A percentile compares a stretch with the other conserved stretches of the same genome.
phyloP scores from a whole-genome alignment of 139 green algal genomes.

The Edaphochlamys debaryana region DNA sequence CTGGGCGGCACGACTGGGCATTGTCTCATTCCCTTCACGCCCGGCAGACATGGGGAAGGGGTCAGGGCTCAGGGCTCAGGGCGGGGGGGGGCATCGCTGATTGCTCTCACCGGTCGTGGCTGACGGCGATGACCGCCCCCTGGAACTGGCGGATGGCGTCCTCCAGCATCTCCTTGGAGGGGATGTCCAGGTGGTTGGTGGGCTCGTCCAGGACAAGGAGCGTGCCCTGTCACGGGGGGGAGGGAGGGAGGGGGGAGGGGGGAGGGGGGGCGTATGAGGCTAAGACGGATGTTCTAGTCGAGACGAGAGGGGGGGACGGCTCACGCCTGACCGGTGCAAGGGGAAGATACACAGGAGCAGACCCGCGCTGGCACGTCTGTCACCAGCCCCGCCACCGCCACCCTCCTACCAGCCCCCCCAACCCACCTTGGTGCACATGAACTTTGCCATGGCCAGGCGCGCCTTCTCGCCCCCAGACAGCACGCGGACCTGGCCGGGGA shows the following conservation, averaged over 20 bases:
- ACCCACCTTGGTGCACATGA: conserved; percentile 91
- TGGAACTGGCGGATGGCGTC: conserved; percentile 92
- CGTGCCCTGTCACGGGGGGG: conserved; percentile 58
- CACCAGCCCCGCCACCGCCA: not conserved
- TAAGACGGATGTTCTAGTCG: no score
- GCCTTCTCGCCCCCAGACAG: conserved; percentile 78
- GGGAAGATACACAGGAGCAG: no score
- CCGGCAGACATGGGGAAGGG: no score
- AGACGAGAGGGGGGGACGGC: no score
- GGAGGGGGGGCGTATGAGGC: no score
- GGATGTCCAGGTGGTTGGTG: conserved; percentile 99
- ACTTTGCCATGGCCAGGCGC: conserved; percentile 97
- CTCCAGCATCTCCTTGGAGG: conserved; percentile 98
- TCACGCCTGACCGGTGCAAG: no score
- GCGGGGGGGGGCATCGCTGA: no score
- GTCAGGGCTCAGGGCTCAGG: no score
- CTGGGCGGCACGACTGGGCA: no score
- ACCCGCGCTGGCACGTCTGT: no score
- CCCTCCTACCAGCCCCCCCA: conserved; percentile 61
- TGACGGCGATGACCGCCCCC: conserved; percentile 95
- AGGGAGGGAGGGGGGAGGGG: not conserved
- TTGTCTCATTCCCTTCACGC: no score
- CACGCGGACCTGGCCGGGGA: conserved; percentile 54
- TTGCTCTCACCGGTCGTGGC: conserved; percentile 87
- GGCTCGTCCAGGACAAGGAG: conserved; percentile 94